Evolutionary conservation across 306 rosid species (phyloP), one percentile per base, ranked within the genome.

Genomic region (Pterocarpus macrocarpus): DNA sequence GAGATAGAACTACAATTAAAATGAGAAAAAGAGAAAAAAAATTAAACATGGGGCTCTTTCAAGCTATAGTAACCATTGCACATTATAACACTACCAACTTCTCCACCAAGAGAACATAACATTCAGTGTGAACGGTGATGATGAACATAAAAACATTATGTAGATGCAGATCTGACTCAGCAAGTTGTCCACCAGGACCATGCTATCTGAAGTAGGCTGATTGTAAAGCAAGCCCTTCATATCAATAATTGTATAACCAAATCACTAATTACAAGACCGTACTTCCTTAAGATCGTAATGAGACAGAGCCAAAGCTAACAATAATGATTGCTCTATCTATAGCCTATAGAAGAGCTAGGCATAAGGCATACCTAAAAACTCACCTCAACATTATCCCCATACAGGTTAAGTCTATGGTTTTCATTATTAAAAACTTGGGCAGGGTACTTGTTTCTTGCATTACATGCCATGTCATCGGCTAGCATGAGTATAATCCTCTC

Each of bases 401-500:
- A 95, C 76, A 95, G 81, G 75, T 95, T 95, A 70, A 95, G 97
- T 82, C 79, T 88, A 83, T 95, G 99, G 84, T 95, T 95, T 87
- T 95, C 96, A 77, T 95, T 95, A 77, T 95, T 95, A 85, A 95
- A 93, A 84, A 93, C 98, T 85, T 95, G 95, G 49, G 98, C 97
- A 79, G 99, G 97, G 81, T 91, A 91, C 82, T 91, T 95, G 89
- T 95, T 95, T 78, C 99, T 88, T 43, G 99, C 84, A 93, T 95
- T 95, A 77, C 99, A 95, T 13, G 99, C 99, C 92, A 95, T 90
- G 80, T 95, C 99, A 88, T 95, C 99, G 45, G 98, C 99, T 75
- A 93, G 85, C 99, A 95, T 93, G 13, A 95, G 93, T 83, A 95
- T 93, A 85, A 95, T 93, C 87, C 99, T 91, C 89, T 93, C 99